Conservation (phyloP, 495 filamentous ascomycete genomes). For the Podospora fimiseda region DNA sequence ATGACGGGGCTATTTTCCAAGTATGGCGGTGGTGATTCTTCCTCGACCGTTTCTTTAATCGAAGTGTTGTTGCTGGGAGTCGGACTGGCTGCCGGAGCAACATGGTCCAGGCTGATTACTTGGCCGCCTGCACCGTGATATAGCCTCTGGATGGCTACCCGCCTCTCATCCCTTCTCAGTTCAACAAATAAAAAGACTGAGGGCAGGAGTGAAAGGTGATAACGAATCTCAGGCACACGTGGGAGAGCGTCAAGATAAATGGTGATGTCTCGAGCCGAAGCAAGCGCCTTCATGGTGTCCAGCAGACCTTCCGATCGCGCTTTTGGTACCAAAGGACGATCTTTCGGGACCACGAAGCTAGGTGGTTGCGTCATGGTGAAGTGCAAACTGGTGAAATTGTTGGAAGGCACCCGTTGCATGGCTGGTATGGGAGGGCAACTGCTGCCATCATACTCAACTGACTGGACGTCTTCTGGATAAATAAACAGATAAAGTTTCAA, state of each 20-base stretch:
- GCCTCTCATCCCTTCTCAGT: not conserved
- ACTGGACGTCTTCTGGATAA: slow-evolving; percentile 2
- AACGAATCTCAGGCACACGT: not conserved
- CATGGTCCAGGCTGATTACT: not conserved
- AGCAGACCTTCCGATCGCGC: not conserved
- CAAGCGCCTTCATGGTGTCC: not conserved
- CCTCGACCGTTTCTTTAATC: slow-evolving; percentile 3
- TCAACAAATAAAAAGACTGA: slow-evolving; percentile 1
- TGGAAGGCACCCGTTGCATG: not conserved
- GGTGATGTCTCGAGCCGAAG: not conserved
- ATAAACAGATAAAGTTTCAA: not conserved
- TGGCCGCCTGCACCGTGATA: not conserved
- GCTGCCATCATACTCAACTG: not conserved
- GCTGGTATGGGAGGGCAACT: not conserved
- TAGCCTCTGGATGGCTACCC: not conserved
- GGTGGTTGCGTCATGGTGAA: slow-evolving; percentile 2
- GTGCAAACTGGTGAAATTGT: not conserved
- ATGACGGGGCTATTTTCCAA: not conserved
- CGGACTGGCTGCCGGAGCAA: not conserved
- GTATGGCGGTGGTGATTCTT: slow-evolving; percentile 1
- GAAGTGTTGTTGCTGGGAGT: not conserved
- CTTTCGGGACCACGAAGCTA: not conserved
- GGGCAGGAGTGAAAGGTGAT: slow-evolving; percentile 2
- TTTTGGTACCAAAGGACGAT: slow-evolving; percentile 5
- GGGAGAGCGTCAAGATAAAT: not conserved